phyloP scores from a whole-genome alignment of 2,329 filamentous ascomycete species.

The Talaromyces marneffei region DNA sequence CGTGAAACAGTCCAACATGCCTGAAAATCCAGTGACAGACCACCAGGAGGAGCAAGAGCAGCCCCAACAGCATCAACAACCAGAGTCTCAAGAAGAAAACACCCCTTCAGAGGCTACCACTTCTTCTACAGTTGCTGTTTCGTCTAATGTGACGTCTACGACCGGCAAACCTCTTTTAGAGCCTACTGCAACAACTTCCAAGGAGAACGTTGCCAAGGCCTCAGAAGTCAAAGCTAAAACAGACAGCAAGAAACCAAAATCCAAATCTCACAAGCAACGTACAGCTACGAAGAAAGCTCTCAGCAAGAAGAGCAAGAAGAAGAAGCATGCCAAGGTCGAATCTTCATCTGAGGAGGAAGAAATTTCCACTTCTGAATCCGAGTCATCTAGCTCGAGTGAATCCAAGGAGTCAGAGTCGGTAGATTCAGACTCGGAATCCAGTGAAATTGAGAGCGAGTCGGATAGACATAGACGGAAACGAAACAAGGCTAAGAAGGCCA shows the following conservation, averaged over 20 bases:
- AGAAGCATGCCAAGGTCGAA: conserved; percentile 9
- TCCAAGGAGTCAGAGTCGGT: conserved; percentile 2
- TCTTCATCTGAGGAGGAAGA: conserved; percentile 8
- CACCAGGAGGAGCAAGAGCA: conserved; percentile 6
- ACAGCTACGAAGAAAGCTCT: neutral
- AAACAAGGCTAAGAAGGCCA: conserved; percentile 28
- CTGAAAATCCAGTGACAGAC: conserved; percentile 8
- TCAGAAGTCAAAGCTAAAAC: neutral
- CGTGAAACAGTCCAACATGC: conserved; percentile 7
- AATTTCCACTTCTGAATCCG: conserved; percentile 2
- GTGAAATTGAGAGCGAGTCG: conserved; percentile 20
- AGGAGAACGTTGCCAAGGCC: conserved; percentile 3
- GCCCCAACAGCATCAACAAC: conserved; percentile 2
- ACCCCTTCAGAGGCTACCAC: neutral
- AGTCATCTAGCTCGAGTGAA: conserved; percentile 4
- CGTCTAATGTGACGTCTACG: neutral
- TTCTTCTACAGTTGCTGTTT: conserved; percentile 9
- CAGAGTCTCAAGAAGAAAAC: neutral
- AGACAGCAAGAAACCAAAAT: conserved; percentile 9
- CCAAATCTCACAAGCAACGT: conserved; percentile 11
- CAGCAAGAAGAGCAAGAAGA: conserved; percentile 12
- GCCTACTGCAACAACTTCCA: neutral
- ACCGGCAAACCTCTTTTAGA: conserved; percentile 2
- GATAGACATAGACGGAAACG: conserved; percentile 35
- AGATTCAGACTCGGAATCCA: conserved; percentile 13